Percentiles rank a stretch among this genome's conserved stretches.
phyloP scores from a whole-genome alignment of 2,329 filamentous ascomycete species.

The Botrytis fragariae region DNA sequence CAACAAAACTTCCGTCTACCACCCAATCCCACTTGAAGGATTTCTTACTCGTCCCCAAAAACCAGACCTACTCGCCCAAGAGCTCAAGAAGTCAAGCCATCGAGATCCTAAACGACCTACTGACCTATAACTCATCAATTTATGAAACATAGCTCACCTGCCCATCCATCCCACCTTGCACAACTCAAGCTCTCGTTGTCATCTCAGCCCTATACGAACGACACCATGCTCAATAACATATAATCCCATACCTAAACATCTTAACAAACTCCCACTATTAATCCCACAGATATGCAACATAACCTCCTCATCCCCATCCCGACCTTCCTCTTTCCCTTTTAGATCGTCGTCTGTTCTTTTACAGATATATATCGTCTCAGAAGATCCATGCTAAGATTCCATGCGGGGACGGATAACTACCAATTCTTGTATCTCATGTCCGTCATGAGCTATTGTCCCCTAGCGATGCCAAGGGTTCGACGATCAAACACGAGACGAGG shows the following conservation, averaged over 20 bases:
- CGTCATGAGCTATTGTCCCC: background rate
- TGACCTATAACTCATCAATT: background rate
- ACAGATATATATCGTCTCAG: background rate
- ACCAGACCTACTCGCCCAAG: background rate
- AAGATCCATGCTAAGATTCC: background rate
- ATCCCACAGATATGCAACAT: background rate
- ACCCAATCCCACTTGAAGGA: background rate
- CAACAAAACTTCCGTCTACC: background rate
- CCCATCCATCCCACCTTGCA: background rate
- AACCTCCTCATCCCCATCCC: background rate
- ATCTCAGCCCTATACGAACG: background rate
- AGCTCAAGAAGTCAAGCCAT: background rate
- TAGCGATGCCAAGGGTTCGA: background rate
- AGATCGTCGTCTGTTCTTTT: background rate
- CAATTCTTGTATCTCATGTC: background rate
- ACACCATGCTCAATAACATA: background rate
- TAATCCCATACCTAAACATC: background rate
- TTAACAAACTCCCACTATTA: background rate
- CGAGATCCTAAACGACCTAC: background rate
- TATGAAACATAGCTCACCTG: background rate
- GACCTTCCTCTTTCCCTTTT: background rate
- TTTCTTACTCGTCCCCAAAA: background rate
- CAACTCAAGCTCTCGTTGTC: background rate
- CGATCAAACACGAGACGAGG: background rate
- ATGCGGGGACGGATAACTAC: background rate